phyloP scores from a whole-genome alignment of 192 early-diverging fungal genomes.

The Gryganskiella cystojenkinii region DNA sequence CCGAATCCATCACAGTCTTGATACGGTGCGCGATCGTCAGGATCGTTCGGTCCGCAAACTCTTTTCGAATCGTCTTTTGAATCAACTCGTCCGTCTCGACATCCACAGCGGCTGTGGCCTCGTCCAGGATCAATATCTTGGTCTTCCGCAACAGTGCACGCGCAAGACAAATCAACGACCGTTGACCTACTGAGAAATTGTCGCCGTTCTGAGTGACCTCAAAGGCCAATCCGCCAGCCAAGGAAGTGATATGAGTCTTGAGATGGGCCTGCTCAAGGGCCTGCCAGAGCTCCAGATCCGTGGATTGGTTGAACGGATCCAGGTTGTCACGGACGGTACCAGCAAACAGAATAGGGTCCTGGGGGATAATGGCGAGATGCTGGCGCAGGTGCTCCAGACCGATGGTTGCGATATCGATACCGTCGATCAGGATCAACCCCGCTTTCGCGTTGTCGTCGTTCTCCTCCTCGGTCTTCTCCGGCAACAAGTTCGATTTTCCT shows the following conservation, averaged over 20 bases:
- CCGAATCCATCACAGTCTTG: constrained; percentile 87
- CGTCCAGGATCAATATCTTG: constrained; percentile 59
- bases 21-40: constrained; percentile 93
- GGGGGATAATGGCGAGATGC: constrained; percentile 85
- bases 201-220: constrained; percentile 58
- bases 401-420: constrained; percentile 72
- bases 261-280: constrained; percentile 62
- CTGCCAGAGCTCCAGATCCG: constrained; percentile 71
- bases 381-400: constrained; percentile 69
- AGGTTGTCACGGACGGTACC: constrained; percentile 77
- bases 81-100: constrained; percentile 87
- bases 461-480: not conserved
- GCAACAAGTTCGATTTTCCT: not conserved
- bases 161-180: constrained; percentile 63
- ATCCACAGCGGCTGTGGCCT: constrained; percentile 73
- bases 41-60: constrained; percentile 82
- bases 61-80: constrained; percentile 86
- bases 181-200: constrained; percentile 65
- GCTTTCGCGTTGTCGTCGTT: constrained; percentile 46
- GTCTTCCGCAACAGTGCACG: constrained; percentile 66
- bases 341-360: constrained; percentile 77
- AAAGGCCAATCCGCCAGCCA: constrained; percentile 37
- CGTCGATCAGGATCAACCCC: constrained; percentile 83
- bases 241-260: constrained; percentile 50
- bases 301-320: constrained; percentile 71